Base-by-base conservation (phyloP, 805 yeast species). In the Saccharomycopsis selenospora region DNA sequence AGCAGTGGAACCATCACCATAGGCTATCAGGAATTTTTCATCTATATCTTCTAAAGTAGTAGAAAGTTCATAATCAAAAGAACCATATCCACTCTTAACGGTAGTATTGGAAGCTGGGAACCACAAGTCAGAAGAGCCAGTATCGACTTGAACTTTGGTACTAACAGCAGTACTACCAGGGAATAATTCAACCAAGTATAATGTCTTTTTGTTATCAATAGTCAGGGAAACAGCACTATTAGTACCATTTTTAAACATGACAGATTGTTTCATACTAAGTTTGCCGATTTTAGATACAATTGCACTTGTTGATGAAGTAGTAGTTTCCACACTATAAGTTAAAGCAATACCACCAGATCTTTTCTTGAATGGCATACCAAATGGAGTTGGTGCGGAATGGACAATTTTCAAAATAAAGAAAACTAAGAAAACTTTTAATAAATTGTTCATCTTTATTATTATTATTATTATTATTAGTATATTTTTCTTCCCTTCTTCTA, bases 81-180 rank as follows among this genome's bases (percentile, higher is more conserved):
- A 14, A 14, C 38, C 38, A 20, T 33, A 33, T 14, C 38, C 17
- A 14, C 38, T 33, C n/a, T n/a, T n/a, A n/a, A n/a, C 20, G 10
- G 26, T 33, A 8, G 47, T 10, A 22, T 36, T 24, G 36, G 33
- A 33, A 4, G 5, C 40, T 11, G 53, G 53, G 2, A 50, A 25
- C 51, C 51, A 50, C 14, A 50, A 18, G 20, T 50, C 53, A 27
- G 51, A 38, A 2, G 51, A 48, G 20, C 53, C 53, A 3, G 53
- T 47, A 36, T 50, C 53, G 25, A 50, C 44, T 33, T 42, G 47
- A 11, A 50, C 41, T 27, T 36, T 14, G 7, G 47, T 38, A 5
- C 23, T 47, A 47, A 36, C 51, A 50, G 23, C 48, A 48, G 20
- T 36, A 26, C 29, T 36, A 23, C 51, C 53, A 17, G 43, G 11